Conservation (phyloP, 495 filamentous ascomycete genomes). For the Melanomma pulvis-pyrius region DNA sequence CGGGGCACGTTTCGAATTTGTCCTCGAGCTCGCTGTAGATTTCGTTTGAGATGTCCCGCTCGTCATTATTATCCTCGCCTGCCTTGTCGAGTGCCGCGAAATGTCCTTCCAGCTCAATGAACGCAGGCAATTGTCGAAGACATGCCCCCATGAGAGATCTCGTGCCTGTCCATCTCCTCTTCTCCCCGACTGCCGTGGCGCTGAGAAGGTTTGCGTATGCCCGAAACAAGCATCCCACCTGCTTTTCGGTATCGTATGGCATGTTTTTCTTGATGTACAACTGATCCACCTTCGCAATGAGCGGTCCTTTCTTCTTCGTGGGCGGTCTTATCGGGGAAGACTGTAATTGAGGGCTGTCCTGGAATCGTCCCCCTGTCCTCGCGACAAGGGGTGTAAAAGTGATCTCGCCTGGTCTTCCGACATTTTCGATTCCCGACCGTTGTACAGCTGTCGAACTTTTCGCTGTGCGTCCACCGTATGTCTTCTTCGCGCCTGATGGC, state of each 20-base stretch:
- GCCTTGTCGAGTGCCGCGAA: slow-evolving; percentile 24
- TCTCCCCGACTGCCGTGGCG: slow-evolving; percentile 15
- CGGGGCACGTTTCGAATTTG: slow-evolving; percentile 2
- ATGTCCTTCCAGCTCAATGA: slow-evolving; percentile 36
- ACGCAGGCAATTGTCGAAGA: slow-evolving; percentile 31
- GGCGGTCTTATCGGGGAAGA: slow-evolving; percentile 16
- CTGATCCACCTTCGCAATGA: slow-evolving; percentile 16
- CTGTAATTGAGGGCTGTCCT: slow-evolving; percentile 29
- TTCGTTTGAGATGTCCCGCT: slow-evolving; percentile 28
- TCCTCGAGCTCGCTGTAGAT: slow-evolving; percentile 33
- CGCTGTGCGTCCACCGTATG: slow-evolving; percentile 22
- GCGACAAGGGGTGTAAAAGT: slow-evolving; percentile 32
- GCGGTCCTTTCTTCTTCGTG: slow-evolving; percentile 3
- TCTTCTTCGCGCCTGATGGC: slow-evolving; percentile 9
- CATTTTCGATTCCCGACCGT: neutral
- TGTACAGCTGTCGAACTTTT: slow-evolving; percentile 7
- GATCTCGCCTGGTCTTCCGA: slow-evolving; percentile 31
- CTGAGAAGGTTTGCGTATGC: slow-evolving; percentile 33
- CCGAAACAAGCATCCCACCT: slow-evolving; percentile 29
- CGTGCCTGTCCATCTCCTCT: slow-evolving; percentile 29
- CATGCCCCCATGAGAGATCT: slow-evolving; percentile 27
- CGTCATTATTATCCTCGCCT: slow-evolving; percentile 29
- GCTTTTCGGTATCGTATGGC: slow-evolving; percentile 21
- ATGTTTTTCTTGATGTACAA: slow-evolving; percentile 32
- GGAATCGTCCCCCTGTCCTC: slow-evolving; percentile 9